Conservation (phyloP, 345 rosid species). For the Hevea brasiliensis region DNA sequence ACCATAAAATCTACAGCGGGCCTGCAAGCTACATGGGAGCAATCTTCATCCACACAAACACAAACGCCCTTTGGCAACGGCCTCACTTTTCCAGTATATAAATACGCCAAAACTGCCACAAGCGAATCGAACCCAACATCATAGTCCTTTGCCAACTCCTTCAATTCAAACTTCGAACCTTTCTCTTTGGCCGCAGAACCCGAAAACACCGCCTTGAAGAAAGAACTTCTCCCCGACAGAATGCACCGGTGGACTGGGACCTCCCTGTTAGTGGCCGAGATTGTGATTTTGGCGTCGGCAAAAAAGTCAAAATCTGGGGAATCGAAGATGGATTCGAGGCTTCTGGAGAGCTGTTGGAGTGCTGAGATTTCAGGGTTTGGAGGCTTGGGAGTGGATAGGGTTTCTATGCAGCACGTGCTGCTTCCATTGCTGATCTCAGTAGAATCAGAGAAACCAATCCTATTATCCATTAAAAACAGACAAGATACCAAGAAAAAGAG, state of each 20-base stretch:
- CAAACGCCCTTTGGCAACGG: constrained; percentile 46
- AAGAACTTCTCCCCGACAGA: constrained; percentile 58
- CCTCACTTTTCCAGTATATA: constrained; percentile 68
- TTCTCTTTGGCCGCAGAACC: constrained; percentile 31
- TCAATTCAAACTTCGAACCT: constrained; percentile 46
- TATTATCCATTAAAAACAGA: constrained; percentile 38
- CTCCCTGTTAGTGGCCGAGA: constrained; percentile 44
- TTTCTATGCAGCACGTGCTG: constrained; percentile 45
- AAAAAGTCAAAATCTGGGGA: constrained; percentile 51
- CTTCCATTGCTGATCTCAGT: constrained; percentile 60
- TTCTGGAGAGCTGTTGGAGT: constrained; percentile 53
- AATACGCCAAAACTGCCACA: constrained; percentile 52
- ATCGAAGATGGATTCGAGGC: constrained; percentile 53
- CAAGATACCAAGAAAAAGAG: not conserved
- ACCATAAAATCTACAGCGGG: constrained; percentile 65
- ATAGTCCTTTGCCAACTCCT: constrained; percentile 55
- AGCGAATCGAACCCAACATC: constrained; percentile 60
- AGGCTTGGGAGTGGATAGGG: not conserved
- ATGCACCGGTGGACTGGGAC: constrained; percentile 78
- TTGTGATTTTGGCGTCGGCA: constrained; percentile 63
- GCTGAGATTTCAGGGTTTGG: constrained; percentile 39
- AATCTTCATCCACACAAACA: constrained; percentile 64
- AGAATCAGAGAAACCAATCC: constrained; percentile 60
- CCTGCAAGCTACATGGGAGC: constrained; percentile 69
- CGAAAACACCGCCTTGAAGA: constrained; percentile 52